Base-by-base conservation (phyloP, 2,329 filamentous ascomycete species). In the Alternaria viburni region DNA sequence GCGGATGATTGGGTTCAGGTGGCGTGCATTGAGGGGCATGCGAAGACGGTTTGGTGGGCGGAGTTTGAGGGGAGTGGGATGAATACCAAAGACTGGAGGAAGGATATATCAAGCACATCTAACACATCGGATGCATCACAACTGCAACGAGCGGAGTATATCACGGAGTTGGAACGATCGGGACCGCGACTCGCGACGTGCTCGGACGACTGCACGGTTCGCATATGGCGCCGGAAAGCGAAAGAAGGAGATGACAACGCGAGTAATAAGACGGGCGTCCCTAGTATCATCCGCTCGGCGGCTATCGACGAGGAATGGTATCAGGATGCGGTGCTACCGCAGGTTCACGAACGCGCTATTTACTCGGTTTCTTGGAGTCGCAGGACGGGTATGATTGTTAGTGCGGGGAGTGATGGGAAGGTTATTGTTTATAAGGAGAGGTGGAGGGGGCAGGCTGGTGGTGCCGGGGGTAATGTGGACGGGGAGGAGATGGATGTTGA, bases 1-100 rank as follows among this genome's bases (percentile, higher is more conserved):
- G 86, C 88, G 36, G 95, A 97, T 75, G 95, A 98, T 78, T 99
- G 96, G 96, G 91, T 91, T 11, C 97, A 95, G 75, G 91, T 97
- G 26, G n/a, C n/a, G n/a, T n/a, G n/a, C n/a, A 83, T 98, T 25
- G 88, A 91, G 70, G 93, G 92, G 1, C 95, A 98, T 77, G 83
- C 82, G 26, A 92, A 91, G 3, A 99, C 96, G 3, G 94, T 98
- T 11, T 99, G 96, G 96, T 91, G 89, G 69, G 78, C 97, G 13
- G 90, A 94, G 58, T 90, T 88, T 79, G 88, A 90, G 71, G 81
- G 80, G 1, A 73, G 76, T 15, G 81, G 82, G 17, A 81, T 75
- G 70, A 30, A 57, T 9, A 64, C 62, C 51, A 69, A 65, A 19
- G 73, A 76, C 19, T 78, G 75, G 41, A 67, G 72, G 13, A n/a